Percentiles rank a stretch among this genome's conserved stretches.
These are phyloP conservation scores for Gamsiella multidivaricata DNA, from an alignment of 192 early-diverging fungal species.

Conservation along the genomic window DNA sequence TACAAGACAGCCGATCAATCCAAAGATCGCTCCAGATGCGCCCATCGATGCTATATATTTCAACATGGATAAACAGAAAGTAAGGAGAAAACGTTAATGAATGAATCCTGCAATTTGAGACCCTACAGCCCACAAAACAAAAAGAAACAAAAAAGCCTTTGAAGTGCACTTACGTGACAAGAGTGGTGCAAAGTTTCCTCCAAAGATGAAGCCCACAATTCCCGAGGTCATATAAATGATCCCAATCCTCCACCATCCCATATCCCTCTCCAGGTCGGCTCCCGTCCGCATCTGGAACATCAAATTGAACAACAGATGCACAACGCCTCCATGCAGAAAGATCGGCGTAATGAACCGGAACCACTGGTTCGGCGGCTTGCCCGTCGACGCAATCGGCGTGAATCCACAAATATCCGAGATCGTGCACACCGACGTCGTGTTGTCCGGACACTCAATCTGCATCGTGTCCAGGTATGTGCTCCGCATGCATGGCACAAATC, in stretches of 20 bases:
- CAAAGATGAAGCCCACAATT: constrained; percentile 84
- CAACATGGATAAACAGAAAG: background rate
- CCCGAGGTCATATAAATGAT: constrained; percentile 80
- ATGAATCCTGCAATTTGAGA: too few species aligned
- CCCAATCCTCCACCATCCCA: constrained; percentile 78
- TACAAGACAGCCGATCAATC: constrained; percentile 80
- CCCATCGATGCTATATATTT: constrained; percentile 66
- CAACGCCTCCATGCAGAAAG: constrained; percentile 85
- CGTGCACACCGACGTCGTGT: constrained; percentile 46
- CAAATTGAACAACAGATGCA: constrained; percentile 84
- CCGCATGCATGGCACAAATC: constrained; percentile 86
- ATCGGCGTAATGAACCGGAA: constrained; percentile 84
- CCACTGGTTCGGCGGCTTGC: constrained; percentile 75
- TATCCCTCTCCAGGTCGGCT: constrained; percentile 77
- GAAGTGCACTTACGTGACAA: constrained; percentile 56
- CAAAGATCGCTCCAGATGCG: constrained; percentile 69
- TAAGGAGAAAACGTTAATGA: constrained; percentile 20
- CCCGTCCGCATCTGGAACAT: constrained; percentile 77
- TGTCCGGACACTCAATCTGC: constrained; percentile 55
- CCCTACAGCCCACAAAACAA: background rate
- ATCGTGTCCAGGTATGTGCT: constrained; percentile 36
- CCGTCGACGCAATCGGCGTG: constrained; percentile 55
- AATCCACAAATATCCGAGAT: constrained; percentile 71
- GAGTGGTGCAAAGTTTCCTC: constrained; percentile 68
- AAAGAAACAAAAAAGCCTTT: too few species aligned